These are phyloP conservation scores for Leishmania guyanensis DNA, from an alignment of 208 protist genomes.

Conservation along the genomic window DNA sequence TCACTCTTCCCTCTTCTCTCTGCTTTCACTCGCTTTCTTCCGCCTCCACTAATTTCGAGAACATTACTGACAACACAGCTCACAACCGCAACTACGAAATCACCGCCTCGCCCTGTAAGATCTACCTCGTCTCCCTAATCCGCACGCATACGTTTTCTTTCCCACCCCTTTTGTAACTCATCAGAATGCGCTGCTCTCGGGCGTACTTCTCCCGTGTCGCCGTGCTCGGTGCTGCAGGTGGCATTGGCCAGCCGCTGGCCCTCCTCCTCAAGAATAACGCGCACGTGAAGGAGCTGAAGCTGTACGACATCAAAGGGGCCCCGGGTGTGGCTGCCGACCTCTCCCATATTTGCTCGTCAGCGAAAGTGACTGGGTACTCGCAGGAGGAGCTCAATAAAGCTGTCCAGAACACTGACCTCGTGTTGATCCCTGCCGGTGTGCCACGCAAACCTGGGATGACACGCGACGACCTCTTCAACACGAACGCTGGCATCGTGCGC, in stretches of 20 bases:
- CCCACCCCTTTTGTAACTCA: background rate
- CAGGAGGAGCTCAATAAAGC: conserved; percentile 76
- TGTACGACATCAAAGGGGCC: conserved; percentile 89
- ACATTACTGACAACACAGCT: background rate
- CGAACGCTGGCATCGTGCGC: conserved; percentile 92
- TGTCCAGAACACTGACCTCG: conserved; percentile 81
- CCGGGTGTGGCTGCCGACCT: conserved; percentile 90
- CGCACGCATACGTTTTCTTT: background rate
- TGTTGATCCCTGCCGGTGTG: conserved; percentile 95
- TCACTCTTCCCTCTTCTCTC: conserved; percentile 2
- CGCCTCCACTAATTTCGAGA: background rate
- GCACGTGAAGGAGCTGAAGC: conserved; percentile 74
- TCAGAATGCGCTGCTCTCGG: conserved; percentile 31
- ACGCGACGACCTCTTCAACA: conserved; percentile 96
- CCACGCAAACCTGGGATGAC: conserved; percentile 97
- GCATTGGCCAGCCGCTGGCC: conserved; percentile 96
- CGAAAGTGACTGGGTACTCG: conserved; percentile 81
- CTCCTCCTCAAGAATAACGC: conserved; percentile 92
- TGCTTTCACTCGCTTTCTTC: background rate
- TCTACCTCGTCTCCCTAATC: background rate
- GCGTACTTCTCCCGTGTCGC: conserved; percentile 59
- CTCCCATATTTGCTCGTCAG: conserved; percentile 83
- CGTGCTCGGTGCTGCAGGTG: conserved; percentile 95
- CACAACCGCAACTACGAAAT: background rate
- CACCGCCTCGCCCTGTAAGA: background rate